Evolutionary conservation across 2,329 filamentous ascomycete genomes (phyloP).

Genomic region (Decorospora gaudefroyi): DNA sequence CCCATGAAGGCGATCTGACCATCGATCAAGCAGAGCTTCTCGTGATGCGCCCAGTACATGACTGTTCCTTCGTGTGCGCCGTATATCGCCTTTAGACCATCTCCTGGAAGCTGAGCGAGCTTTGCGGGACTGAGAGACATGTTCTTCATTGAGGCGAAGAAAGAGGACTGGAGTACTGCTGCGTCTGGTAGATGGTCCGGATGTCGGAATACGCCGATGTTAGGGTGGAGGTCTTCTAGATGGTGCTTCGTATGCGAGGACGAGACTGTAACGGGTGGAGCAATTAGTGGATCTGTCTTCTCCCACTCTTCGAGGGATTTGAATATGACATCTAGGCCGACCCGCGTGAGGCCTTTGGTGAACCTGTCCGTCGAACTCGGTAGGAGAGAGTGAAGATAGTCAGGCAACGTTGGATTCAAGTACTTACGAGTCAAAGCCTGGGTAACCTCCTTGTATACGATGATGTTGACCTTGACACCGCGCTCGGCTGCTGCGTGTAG

Average conservation of each 20-base stretch:
- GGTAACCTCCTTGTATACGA: constrained; percentile 86
- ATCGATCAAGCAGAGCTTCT: constrained; percentile 86
- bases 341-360: constrained; percentile 48
- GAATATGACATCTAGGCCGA: constrained; percentile 52
- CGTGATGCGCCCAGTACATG: constrained; percentile 90
- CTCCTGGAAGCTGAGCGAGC: constrained; percentile 67
- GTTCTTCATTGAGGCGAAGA: constrained; percentile 61
- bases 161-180: constrained; percentile 65
- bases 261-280: constrained; percentile 57
- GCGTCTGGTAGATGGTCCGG: constrained; percentile 83
- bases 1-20: constrained; percentile 86
- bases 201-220: constrained; percentile 87
- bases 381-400: constrained; percentile 52
- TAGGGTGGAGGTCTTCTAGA: constrained; percentile 76
- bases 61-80: constrained; percentile 80
- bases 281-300: constrained; percentile 52
- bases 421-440: constrained; percentile 77
- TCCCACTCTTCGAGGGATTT: constrained; percentile 53
- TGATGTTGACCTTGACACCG: constrained; percentile 81
- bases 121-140: constrained; percentile 60
- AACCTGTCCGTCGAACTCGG: constrained; percentile 49
- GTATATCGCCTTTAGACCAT: constrained; percentile 77
- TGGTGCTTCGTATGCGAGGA: constrained; percentile 78
- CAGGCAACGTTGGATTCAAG: constrained; percentile 48
- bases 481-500: constrained; percentile 79